Base-by-base conservation (phyloP, 306 rosid species). In the Glycine latifolia region DNA sequence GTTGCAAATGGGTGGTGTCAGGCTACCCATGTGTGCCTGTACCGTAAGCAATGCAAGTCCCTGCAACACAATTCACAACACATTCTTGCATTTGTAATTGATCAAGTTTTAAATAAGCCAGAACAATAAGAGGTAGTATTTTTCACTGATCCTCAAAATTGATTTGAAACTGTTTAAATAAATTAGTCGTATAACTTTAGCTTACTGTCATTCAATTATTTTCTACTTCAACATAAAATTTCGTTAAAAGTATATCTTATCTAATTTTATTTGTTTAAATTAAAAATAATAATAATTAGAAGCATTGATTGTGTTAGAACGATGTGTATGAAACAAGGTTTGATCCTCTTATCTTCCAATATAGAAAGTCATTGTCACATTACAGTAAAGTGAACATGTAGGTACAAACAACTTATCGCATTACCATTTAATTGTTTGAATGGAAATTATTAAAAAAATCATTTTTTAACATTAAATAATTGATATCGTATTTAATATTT, bases 21-120 rank as follows among this genome's bases (percentile, higher is more conserved):
- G 89, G 31, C 50, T 85, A 0, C 78, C 76, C 70, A 35, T 79
- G 85, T 84, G 97, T 82, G 98, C 97, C 80, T 94, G 98, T 62
- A 87, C 52, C 5, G 95, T 67, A 14, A 94, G 84, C 84, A 92
- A 69, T 2, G 48, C 86, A 1, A 94, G 68, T 76, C 91, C 98
- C 97, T 92, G 68, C 53, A 78, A 37, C 35, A 76, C 17, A 56
- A 72, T 6, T 73, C 35, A 66, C 46, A 20, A 3, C 60, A 15
- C 0, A 67, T 7, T 26, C 31, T 20, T 20, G 20, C 20, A 20
- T 20, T 20, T 20, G 20, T 20, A 20, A 20, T 20, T 20, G 20
- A 20, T 20, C 20, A 20, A 20, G 0, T 20, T 20, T 20, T 20
- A 20, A 20, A 20, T 20, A 20, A 20, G 20, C 20, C 20, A 20